Base-by-base conservation (phyloP, 441 rosid species). In the Gossypium davidsonii region DNA sequence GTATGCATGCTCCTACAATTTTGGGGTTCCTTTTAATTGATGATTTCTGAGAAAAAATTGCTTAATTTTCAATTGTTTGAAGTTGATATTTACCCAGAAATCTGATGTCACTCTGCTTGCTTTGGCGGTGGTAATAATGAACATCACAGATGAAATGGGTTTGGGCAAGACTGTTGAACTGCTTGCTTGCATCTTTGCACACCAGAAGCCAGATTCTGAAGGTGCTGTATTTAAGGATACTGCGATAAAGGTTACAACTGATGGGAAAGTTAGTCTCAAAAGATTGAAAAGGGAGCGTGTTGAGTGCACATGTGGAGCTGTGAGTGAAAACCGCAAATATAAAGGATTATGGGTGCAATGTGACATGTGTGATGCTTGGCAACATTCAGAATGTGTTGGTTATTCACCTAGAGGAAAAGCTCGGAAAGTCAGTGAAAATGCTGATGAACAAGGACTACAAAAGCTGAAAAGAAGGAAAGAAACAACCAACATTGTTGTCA, bases 341-440 rank as follows among this genome's bases (percentile, higher is more conserved):
- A 83, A 71, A 76, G 99, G 98, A 77, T 73, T 94, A 26, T 94
- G 98, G 98, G 98, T 94, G 61, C 97, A 92, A 77, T 95, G 99
- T 57, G 99, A 95, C 80, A 79, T 83, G 3, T 95, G 99, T 83
- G 97, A 92, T 88, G 99, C 99, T 81, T 95, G 99, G 99, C 99
- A 95, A 77, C 99, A 95, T 87, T 92, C 99, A 0, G 93, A 92
- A 23, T 95, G 98, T 84, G 99, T 92, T 66, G 96, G 98, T 75
- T 94, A 94, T 85, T 89, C 96, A 46, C 85, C 91, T 48, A 87
- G 81, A 76, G 92, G 97, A 39, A 88, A 87, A 83, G 77, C 77
- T 68, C 80, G 73, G 78, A 81, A 79, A 74, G 70, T 80, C 84
- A 66, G 67, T 53, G 59, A 52, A 55, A 59, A 49, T 42, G 53